Percentiles rank a stretch among this genome's conserved stretches.
Conservation (phyloP, 257 asterid species). For the Avicennia marina region DNA sequence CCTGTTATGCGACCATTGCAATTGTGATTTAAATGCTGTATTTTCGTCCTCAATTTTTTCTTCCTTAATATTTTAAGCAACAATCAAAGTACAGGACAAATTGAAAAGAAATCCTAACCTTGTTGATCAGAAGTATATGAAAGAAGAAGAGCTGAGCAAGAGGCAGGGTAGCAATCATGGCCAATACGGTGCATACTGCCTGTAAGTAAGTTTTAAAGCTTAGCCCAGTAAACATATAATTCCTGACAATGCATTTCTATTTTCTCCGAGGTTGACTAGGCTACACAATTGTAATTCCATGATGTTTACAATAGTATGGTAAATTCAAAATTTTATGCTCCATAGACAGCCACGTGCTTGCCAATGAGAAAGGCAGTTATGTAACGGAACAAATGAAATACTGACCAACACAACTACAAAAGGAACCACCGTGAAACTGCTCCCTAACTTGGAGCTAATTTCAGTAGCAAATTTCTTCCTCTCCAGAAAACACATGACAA, state of each 20-base stretch:
- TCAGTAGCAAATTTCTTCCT: constrained; percentile 57
- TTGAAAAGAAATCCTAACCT: constrained; percentile 37
- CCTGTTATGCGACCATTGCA: constrained; percentile 39
- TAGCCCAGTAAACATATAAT: too few species aligned
- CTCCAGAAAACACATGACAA: constrained; percentile 81
- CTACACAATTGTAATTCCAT: too few species aligned
- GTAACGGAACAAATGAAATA: constrained; percentile 2
- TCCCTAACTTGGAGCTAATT: constrained; percentile 83
- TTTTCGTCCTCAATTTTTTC: background rate
- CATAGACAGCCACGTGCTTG: too few species aligned
- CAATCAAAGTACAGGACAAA: background rate
- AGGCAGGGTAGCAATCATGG: constrained; percentile 97
- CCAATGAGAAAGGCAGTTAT: too few species aligned
- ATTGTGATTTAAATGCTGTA: background rate
- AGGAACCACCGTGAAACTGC: constrained; percentile 92
- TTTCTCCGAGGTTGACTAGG: too few species aligned
- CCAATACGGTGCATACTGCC: constrained; percentile 94
- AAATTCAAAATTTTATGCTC: too few species aligned
- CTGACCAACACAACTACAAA: constrained; percentile 92
- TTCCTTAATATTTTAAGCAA: background rate
- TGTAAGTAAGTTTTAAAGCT: too few species aligned
- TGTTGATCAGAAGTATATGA: constrained; percentile 91
- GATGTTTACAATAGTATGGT: too few species aligned
- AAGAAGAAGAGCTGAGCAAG: constrained; percentile 97
- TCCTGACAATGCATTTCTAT: too few species aligned